A percentile compares a stretch with the other conserved stretches of the same genome.
Conservation (phyloP, 1,139 yeast species). For the Sugiyamaella pinicola region DNA sequence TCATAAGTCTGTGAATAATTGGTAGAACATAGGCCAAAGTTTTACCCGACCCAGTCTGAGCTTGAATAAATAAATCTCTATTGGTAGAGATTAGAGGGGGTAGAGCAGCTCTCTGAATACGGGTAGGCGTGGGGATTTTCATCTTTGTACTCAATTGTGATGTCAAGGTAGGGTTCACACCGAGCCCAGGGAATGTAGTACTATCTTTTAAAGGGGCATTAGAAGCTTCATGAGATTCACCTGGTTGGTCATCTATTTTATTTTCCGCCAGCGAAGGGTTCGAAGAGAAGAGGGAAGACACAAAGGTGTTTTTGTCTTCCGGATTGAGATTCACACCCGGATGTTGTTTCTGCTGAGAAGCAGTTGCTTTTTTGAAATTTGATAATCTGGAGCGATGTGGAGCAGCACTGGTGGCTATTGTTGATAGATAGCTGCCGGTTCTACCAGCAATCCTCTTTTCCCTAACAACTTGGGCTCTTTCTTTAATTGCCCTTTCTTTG, state of each 20-base stretch:
- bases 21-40: conserved; percentile 86
- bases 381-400: background rate
- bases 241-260: conserved; percentile 30
- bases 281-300: conserved; percentile 85
- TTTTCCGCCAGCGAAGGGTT: conserved; percentile 44
- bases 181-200: conserved; percentile 70
- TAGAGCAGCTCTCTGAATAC: conserved; percentile 80
- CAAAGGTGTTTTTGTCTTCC: conserved; percentile 53
- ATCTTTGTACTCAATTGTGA: conserved; percentile 60
- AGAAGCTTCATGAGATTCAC: conserved; percentile 55
- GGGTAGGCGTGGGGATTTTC: conserved; percentile 72
- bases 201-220: conserved; percentile 82
- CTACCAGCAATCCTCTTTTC: conserved; percentile 3
- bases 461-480: conserved; percentile 9
- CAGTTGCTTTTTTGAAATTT: conserved; percentile 10
- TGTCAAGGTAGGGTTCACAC: conserved; percentile 58
- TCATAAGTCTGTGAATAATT: conserved; percentile 70
- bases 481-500: conserved; percentile 7
- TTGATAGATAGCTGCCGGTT: background rate
- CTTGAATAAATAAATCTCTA: conserved; percentile 79
- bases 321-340: conserved; percentile 18
- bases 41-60: conserved; percentile 96
- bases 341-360: conserved; percentile 12
- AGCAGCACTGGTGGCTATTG: background rate
- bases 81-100: conserved; percentile 60